Evolutionary conservation across 192 early-diverging fungal genomes (phyloP).

Genomic region (Backusella luteola): DNA sequence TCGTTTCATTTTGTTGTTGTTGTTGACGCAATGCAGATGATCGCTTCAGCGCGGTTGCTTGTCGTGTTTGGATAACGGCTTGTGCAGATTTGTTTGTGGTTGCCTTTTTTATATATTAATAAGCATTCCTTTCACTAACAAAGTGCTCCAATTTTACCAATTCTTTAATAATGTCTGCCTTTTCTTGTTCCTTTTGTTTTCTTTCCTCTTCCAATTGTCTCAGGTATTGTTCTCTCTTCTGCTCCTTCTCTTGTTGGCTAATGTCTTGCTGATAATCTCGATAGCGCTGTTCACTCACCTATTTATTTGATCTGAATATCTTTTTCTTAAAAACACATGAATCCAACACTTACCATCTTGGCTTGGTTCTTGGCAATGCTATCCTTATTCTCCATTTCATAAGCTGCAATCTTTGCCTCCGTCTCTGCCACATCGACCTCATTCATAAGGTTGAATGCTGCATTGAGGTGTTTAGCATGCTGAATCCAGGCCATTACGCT

Average conservation of each 20-base stretch:
- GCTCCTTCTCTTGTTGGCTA: constrained; percentile 47
- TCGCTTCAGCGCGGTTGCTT: constrained; percentile 44
- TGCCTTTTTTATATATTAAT: constrained; percentile 16
- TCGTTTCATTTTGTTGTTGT: constrained; percentile 23
- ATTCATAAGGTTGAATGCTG: constrained; percentile 82
- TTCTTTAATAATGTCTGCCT: constrained; percentile 71
- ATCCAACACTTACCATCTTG: constrained; percentile 45
- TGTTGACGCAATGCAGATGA: constrained; percentile 41
- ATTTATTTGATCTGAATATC: constrained; percentile 13
- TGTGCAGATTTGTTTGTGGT: constrained; percentile 50
- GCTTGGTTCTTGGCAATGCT: constrained; percentile 70
- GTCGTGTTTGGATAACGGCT: constrained; percentile 42
- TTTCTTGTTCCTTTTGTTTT: constrained; percentile 60
- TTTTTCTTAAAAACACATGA: not conserved
- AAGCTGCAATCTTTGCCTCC: constrained; percentile 72
- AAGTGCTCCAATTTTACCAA: constrained; percentile 40
- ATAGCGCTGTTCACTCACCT: constrained; percentile 59
- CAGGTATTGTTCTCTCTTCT: constrained; percentile 67
- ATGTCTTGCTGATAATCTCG: constrained; percentile 46
- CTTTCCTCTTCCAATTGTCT: constrained; percentile 71
- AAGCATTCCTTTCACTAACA: too few species aligned
- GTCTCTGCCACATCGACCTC: constrained; percentile 84
- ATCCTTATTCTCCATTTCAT: constrained; percentile 76
- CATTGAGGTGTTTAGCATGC: not conserved
- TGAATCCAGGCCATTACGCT: too few species aligned